Percentiles rank a stretch among this genome's conserved stretches.
These are phyloP conservation scores for Aspergillus wentii DNA, from an alignment of 495 filamentous ascomycete species.

Conservation along the genomic window DNA sequence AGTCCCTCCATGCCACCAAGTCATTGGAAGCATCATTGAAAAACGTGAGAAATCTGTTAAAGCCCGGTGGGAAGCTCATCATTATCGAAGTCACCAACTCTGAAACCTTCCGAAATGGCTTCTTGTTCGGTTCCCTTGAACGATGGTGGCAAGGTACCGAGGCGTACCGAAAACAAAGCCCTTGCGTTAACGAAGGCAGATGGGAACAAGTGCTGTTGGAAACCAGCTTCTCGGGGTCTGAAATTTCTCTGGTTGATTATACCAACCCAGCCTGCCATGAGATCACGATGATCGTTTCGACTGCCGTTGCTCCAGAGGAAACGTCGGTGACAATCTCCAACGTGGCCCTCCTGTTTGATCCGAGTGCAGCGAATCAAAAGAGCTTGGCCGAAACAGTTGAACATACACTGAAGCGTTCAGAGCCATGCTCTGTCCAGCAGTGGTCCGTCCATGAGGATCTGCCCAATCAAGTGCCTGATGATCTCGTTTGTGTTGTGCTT, in stretches of 20 bases:
- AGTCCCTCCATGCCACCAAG: constrained; percentile 16
- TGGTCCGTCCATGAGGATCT: background rate
- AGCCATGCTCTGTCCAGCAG: too few species aligned
- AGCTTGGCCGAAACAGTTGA: too few species aligned
- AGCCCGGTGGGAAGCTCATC: constrained; percentile 12
- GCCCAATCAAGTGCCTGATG: background rate
- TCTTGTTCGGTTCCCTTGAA: constrained; percentile 13
- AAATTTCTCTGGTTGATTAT: constrained; percentile 4
- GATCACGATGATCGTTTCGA: constrained; percentile 1
- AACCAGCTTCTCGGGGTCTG: constrained; percentile 17
- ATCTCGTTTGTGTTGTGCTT: background rate
- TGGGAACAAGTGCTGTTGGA: constrained; percentile 16
- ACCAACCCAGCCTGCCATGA: constrained; percentile 2
- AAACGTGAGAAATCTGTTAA: constrained; percentile 24
- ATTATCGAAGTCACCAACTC: constrained; percentile 11
- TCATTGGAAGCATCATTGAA: constrained; percentile 25
- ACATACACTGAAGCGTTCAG: too few species aligned
- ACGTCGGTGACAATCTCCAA: background rate
- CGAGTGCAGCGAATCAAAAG: too few species aligned
- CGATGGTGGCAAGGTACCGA: constrained; percentile 17
- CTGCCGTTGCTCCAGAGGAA: background rate
- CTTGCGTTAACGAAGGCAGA: constrained; percentile 8
- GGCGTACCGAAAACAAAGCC: constrained; percentile 8
- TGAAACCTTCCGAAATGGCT: constrained; percentile 3
- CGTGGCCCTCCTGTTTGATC: too few species aligned